phyloP scores from a whole-genome alignment of 495 filamentous ascomycete species.

The Penicillium riverlandense region DNA sequence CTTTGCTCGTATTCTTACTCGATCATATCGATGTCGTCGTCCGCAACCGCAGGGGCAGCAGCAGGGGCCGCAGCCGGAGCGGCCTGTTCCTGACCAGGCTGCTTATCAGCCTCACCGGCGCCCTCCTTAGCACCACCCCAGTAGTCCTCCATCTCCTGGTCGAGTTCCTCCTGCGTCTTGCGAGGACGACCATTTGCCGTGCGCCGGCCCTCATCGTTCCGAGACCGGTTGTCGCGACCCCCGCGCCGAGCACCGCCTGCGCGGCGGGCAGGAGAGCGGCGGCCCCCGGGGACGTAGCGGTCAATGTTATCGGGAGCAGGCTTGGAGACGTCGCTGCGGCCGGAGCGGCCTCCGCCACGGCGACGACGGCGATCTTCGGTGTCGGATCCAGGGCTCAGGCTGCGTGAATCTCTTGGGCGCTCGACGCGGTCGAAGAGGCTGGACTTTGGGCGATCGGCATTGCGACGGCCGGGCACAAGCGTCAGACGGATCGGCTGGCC shows the following conservation, averaged over 20 bases:
- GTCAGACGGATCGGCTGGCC: conserved; percentile 85
- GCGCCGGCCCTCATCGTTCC: conserved; percentile 30
- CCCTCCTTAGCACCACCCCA: conserved; percentile 47
- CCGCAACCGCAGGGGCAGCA: conserved; percentile 32
- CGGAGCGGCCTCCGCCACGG: conserved; percentile 27
- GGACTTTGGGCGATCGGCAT: conserved; percentile 57
- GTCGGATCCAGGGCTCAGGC: conserved; percentile 32
- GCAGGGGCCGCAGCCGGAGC: conserved; percentile 21
- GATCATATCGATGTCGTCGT: conserved; percentile 55
- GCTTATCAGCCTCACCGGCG: conserved; percentile 19
- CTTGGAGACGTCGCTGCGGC: conserved; percentile 60
- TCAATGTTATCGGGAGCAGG: conserved; percentile 69
- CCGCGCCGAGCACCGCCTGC: conserved; percentile 45
- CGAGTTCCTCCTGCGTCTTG: conserved; percentile 89
- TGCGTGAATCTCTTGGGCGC: conserved; percentile 31
- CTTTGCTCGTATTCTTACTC: conserved; percentile 20
- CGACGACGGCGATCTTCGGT: conserved; percentile 35
- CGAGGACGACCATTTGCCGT: conserved; percentile 53
- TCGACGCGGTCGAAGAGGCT: conserved; percentile 72
- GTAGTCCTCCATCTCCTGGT: conserved; percentile 95
- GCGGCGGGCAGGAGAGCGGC: conserved; percentile 28
- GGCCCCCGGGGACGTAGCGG: conserved; percentile 66
- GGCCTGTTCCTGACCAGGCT: conserved; percentile 10
- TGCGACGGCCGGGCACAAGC: conserved; percentile 52
- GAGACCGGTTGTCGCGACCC: conserved; percentile 34